Evolutionary conservation across 208 protist genomes (phyloP), one percentile per base, ranked within the genome.

Genomic region (Trypanosoma avium): DNA sequence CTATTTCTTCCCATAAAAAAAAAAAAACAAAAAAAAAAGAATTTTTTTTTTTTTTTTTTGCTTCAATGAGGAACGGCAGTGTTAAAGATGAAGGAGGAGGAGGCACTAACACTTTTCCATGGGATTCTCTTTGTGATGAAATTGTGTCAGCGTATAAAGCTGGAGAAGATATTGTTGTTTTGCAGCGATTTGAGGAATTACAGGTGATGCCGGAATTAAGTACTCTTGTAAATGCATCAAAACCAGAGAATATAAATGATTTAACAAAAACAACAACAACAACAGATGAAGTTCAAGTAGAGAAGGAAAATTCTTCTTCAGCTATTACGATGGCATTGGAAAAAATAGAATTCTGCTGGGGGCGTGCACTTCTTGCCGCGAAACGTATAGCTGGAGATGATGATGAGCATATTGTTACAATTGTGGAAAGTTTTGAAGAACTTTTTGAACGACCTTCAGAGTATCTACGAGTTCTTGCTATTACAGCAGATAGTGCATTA

Each of bases 171-270:
- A 75, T 73, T 24, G 67, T 76, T 45, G 84, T 89, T 4, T 57
- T 95, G 47, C 86, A 92, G 66, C 63, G 74, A 35, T 95, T 88
- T 61, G 90, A 95, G 55, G 76, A 88, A 54, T 52, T 95, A 17
- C 63, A 80, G 60, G 75, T 75, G 19, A 58, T 76, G n/a, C 61
- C 69, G 2, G 73, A 74, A 15, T 40, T 92, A 19, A 42, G 61
- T n/a, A 15, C 33, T 24, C n/a, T 67, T 21, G 32, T 27, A 19
- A 19, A 29, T 19, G n/a, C 15, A 2, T 15, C 13, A 52, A 15
- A 26, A 8, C 9, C 29, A 26, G n/a, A 15, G 4, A 10, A 64
- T 19, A 36, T 4, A 24, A 26, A 27, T 30, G 15, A 2, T 24
- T 24, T 40, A 46, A 9, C 36, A 46, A 30, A 4, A 21, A 45